Conservation (phyloP, 352 stramenopile genomes). For the Phytophthora fragariaefolia region DNA sequence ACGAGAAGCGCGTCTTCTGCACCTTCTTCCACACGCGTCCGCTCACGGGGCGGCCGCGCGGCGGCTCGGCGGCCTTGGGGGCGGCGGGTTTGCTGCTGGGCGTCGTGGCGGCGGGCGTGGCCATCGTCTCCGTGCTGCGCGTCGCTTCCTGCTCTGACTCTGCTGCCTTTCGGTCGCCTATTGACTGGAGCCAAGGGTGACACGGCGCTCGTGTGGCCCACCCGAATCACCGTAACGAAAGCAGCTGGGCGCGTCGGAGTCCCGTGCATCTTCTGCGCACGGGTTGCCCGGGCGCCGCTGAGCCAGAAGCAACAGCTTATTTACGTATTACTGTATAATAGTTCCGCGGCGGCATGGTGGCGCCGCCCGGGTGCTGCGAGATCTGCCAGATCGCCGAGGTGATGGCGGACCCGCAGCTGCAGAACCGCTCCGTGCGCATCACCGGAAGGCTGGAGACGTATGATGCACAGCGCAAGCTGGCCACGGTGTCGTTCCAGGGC, state of each 20-base stretch:
- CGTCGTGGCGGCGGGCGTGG: conserved; percentile 22
- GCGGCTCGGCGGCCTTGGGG: conserved; percentile 26
- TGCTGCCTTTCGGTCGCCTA: conserved; percentile 30
- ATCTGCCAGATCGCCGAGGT: conserved; percentile 87
- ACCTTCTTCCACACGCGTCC: conserved; percentile 86
- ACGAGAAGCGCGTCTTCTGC: conserved; percentile 82
- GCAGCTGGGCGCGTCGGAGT: background rate
- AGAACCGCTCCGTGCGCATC: conserved; percentile 80
- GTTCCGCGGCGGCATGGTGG: conserved; percentile 30
- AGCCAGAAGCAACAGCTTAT: too few species aligned
- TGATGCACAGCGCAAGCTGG: conserved; percentile 56
- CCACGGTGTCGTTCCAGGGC: conserved; percentile 70
- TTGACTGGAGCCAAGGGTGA: conserved; percentile 34
- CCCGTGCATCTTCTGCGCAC: background rate
- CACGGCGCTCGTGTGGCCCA: background rate
- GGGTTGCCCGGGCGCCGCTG: background rate
- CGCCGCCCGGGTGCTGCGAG: conserved; percentile 53
- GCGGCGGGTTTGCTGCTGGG: conserved; percentile 13
- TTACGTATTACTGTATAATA: too few species aligned
- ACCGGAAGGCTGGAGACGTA: conserved; percentile 63
- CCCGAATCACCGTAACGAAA: background rate
- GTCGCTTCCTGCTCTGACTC: conserved; percentile 17
- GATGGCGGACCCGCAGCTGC: conserved; percentile 61
- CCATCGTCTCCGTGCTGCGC: conserved; percentile 14
- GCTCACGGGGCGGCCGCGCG: conserved; percentile 73